Conservation (phyloP, 2,329 filamentous ascomycete genomes). For the Truncatella angustata region DNA sequence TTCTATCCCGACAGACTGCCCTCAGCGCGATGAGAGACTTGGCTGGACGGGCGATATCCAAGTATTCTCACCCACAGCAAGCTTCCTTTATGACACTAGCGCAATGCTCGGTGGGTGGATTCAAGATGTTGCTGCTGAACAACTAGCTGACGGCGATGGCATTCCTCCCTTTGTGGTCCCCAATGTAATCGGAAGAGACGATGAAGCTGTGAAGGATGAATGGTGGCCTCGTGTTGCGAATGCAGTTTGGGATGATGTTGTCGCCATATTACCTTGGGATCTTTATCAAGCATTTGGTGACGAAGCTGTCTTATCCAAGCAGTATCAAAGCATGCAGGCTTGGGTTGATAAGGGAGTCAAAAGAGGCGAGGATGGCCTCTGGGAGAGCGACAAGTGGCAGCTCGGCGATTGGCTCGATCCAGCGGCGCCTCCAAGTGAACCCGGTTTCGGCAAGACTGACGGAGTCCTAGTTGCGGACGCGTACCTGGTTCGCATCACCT, state of each 20-base stretch:
- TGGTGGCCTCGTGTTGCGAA: conserved; percentile 16
- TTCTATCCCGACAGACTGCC: conserved; percentile 49
- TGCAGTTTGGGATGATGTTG: conserved; percentile 32
- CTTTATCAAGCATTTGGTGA: conserved; percentile 30
- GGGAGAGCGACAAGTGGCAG: conserved; percentile 31
- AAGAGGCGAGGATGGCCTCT: conserved; percentile 30
- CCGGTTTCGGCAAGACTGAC: conserved; percentile 30
- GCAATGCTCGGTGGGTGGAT: conserved; percentile 41
- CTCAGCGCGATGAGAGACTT: conserved; percentile 43
- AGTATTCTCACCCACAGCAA: conserved; percentile 39
- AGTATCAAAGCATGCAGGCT: too few relatives aligned
- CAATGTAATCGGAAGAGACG: too few relatives aligned
- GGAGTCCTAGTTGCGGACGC: conserved; percentile 34
- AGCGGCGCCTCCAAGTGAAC: conserved; percentile 31
- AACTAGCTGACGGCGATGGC: conserved; percentile 1
- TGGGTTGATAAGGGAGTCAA: too few relatives aligned
- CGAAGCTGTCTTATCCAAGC: too few relatives aligned
- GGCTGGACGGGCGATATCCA: conserved; percentile 46
- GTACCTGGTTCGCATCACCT: conserved; percentile 27
- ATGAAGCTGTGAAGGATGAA: conserved; percentile 4
- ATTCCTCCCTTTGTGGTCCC: conserved; percentile 3
- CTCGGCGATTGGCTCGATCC: conserved; percentile 42
- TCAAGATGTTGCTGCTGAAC: conserved; percentile 12
- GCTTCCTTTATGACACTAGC: conserved; percentile 38
- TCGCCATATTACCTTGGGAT: conserved; percentile 28